phyloP scores from a whole-genome alignment of 1,139 yeast species.

The Sugiyamaella pinicola region DNA sequence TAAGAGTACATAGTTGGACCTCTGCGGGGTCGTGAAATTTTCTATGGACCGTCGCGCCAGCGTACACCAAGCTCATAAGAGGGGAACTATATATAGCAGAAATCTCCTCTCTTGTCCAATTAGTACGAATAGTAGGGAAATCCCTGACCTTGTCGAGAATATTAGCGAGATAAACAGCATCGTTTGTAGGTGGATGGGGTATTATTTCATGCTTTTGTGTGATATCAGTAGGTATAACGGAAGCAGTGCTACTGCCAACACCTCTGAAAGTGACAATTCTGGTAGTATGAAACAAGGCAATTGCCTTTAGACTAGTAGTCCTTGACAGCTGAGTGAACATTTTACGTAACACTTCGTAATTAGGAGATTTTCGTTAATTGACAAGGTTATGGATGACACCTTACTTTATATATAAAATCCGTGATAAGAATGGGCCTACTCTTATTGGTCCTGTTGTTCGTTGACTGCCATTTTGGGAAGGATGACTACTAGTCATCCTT shows the following conservation, averaged over 20 bases:
- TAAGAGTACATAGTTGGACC: slow-evolving; percentile 73
- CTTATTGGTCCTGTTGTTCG: slow-evolving; percentile 7
- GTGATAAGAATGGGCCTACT: slow-evolving; percentile 1
- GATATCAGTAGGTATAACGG: neutral
- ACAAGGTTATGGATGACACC: neutral
- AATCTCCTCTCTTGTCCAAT: slow-evolving; percentile 66
- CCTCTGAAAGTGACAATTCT: neutral
- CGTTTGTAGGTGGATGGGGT: neutral
- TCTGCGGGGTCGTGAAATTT: slow-evolving; percentile 66
- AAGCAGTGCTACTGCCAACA: neutral
- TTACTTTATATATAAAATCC: neutral
- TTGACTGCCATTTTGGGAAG: slow-evolving; percentile 14
- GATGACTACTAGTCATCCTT: slow-evolving; percentile 15
- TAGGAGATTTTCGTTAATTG: neutral
- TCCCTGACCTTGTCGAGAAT: slow-evolving; percentile 15
- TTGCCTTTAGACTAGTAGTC: neutral
- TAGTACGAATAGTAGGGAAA: slow-evolving; percentile 36
- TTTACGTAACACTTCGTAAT: neutral
- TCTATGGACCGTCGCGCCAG: slow-evolving; percentile 68
- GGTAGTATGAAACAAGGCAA: slow-evolving; percentile 7
- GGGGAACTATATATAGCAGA: slow-evolving; percentile 64
- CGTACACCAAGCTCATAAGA: slow-evolving; percentile 57
- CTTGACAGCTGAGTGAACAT: slow-evolving; percentile 2
- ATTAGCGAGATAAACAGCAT: slow-evolving; percentile 2
- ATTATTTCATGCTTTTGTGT: neutral